Evolutionary conservation across 2,329 filamentous ascomycete species (phyloP).

Genomic region (Hypoxylon rubiginosum): DNA sequence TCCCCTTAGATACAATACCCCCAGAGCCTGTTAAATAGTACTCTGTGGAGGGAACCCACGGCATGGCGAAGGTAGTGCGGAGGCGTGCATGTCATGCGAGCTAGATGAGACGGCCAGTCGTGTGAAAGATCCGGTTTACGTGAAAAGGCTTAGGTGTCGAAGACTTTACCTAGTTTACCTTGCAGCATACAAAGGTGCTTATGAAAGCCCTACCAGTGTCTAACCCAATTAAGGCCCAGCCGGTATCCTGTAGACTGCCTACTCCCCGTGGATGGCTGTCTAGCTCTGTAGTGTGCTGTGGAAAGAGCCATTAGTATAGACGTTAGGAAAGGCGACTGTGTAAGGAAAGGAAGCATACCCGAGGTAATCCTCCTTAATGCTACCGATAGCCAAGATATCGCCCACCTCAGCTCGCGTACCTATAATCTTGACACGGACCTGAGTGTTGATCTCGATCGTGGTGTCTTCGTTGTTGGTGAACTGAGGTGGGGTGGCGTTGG

Average conservation of each 20-base stretch:
- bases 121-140: slow-evolving; percentile 16
- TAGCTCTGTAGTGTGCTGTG: slow-evolving; percentile 48
- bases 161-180: slow-evolving; percentile 49
- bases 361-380: slow-evolving; percentile 88
- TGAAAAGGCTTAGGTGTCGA: slow-evolving; percentile 11
- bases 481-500: slow-evolving; percentile 95
- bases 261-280: slow-evolving; percentile 12
- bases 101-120: slow-evolving; percentile 1
- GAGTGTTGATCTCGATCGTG: slow-evolving; percentile 92
- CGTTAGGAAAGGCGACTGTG: slow-evolving; percentile 4
- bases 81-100: slow-evolving; percentile 16
- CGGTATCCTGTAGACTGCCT: slow-evolving; percentile 37
- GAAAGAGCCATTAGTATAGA: slow-evolving; percentile 19
- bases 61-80: slow-evolving; percentile 8
- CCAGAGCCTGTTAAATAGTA: neutral
- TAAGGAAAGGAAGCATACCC: slow-evolving; percentile 62
- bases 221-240: slow-evolving; percentile 37
- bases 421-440: slow-evolving; percentile 93
- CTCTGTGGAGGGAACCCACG: slow-evolving; percentile 6
- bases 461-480: slow-evolving; percentile 96
- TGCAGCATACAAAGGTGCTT: slow-evolving; percentile 38
- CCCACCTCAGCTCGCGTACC: slow-evolving; percentile 94
- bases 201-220: slow-evolving; percentile 34
- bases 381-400: slow-evolving; percentile 96
- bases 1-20: neutral